phyloP scores from a whole-genome alignment of 2,329 filamentous ascomycete genomes.

The Aspergillus amoenus region DNA sequence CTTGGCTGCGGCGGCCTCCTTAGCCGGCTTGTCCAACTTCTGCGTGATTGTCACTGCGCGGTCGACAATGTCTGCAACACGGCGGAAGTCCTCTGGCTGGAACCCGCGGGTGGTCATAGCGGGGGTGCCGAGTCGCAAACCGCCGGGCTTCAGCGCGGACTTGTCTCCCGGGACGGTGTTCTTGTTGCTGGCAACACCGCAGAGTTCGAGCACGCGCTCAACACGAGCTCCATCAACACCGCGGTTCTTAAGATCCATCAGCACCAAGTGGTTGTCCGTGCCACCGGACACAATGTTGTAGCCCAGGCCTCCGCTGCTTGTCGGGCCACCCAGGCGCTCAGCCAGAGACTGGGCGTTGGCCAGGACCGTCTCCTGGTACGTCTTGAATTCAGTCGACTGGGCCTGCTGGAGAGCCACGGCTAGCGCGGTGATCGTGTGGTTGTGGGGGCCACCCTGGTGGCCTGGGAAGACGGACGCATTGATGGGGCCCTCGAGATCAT shows the following conservation, averaged over 20 bases:
- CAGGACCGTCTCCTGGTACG: constrained; percentile 90
- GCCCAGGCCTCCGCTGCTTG: constrained; percentile 66
- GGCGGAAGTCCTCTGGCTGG: constrained; percentile 79
- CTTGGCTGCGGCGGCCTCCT: constrained; percentile 73
- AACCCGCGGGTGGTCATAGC: constrained; percentile 99
- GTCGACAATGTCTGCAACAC: constrained; percentile 83
- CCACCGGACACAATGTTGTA: constrained; percentile 95
- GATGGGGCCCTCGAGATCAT: constrained; percentile 93
- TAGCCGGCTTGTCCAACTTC: constrained; percentile 66
- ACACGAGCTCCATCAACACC: constrained; percentile 88
- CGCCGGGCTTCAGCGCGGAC: constrained; percentile 88
- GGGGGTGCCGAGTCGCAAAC: constrained; percentile 89
- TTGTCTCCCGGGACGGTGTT: constrained; percentile 97
- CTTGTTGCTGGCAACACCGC: constrained; percentile 98
- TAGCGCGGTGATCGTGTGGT: constrained; percentile 98
- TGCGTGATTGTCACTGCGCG: constrained; percentile 76
- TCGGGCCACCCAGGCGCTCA: constrained; percentile 68
- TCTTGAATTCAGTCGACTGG: constrained; percentile 82
- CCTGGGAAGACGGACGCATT: constrained; percentile 99
- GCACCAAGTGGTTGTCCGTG: constrained; percentile 96
- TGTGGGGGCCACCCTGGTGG: constrained; percentile 97
- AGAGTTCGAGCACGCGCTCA: constrained; percentile 84
- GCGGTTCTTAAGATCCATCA: constrained; percentile 87
- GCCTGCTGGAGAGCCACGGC: constrained; percentile 95
- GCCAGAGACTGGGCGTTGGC: constrained; percentile 92